Conservation (phyloP, 1,139 yeast genomes). For the Saccharomyces uvarum region DNA sequence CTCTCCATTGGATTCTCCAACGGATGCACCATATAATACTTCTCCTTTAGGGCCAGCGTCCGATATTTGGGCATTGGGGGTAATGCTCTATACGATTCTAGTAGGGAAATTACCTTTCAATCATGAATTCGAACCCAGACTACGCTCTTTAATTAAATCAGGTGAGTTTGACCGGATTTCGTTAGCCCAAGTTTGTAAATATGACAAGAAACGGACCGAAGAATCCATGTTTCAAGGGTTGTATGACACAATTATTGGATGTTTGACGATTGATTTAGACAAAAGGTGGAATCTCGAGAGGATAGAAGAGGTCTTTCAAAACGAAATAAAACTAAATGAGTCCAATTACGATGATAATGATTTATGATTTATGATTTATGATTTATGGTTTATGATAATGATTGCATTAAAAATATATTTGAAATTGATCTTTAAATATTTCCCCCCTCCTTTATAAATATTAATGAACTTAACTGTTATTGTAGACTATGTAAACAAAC, state of each 20-base stretch:
- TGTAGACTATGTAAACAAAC: background rate
- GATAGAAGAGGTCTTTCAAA: constrained; percentile 16
- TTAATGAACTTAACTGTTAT: background rate
- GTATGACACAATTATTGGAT: constrained; percentile 44
- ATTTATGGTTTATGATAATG: background rate
- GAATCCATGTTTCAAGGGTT: constrained; percentile 26
- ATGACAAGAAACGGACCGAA: constrained; percentile 13
- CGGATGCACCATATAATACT: background rate
- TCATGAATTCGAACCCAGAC: constrained; percentile 71
- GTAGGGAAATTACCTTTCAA: constrained; percentile 75
- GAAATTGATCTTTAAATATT: background rate
- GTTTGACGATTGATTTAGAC: constrained; percentile 46
- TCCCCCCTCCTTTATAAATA: background rate
- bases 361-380: background rate
- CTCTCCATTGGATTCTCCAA: background rate
- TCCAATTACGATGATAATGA: background rate
- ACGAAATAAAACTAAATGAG: background rate
- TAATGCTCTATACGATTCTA: constrained; percentile 62
- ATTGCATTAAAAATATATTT: background rate
- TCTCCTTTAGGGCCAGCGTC: constrained; percentile 52
- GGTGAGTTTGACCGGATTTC: constrained; percentile 51
- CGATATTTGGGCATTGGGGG: constrained; percentile 90
- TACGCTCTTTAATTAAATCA: constrained; percentile 62
- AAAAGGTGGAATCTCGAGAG: constrained; percentile 44
- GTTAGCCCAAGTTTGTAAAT: constrained; percentile 32